Conservation (phyloP, 352 stramenopile genomes). For the Globisporangium perplexum region DNA sequence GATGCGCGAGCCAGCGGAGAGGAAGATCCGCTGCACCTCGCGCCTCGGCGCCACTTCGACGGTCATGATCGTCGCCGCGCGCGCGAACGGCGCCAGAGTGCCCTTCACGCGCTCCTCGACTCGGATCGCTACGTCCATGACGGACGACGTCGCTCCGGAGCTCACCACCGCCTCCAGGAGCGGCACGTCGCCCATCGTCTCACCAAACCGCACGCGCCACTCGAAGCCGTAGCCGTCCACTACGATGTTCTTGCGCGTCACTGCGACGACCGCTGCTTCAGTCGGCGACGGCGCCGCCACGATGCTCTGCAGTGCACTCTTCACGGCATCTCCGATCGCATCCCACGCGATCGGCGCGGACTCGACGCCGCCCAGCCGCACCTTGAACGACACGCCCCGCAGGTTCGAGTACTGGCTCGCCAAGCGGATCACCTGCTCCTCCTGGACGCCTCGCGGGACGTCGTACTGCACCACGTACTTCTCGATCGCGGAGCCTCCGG, state of each 20-base stretch:
- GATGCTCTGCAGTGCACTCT: conserved; percentile 6
- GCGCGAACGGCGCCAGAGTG: conserved; percentile 18
- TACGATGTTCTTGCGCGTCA: conserved; percentile 38
- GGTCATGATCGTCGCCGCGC: conserved; percentile 12
- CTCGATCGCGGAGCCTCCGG: conserved; percentile 33
- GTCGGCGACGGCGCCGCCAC: background rate
- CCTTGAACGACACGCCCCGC: conserved; percentile 24
- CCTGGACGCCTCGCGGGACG: conserved; percentile 38
- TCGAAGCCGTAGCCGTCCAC: conserved; percentile 57
- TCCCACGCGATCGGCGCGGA: conserved; percentile 32
- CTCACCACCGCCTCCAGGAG: conserved; percentile 17
- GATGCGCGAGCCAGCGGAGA: conserved; percentile 52
- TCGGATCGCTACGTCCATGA: conserved; percentile 19
- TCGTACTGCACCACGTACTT: conserved; percentile 60
- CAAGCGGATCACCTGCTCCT: conserved; percentile 55
- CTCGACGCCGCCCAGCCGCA: conserved; percentile 14
- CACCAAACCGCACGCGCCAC: conserved; percentile 63
- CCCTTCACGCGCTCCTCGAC: conserved; percentile 45
- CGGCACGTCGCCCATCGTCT: conserved; percentile 43
- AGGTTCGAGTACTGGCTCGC: conserved; percentile 31
- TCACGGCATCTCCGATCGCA: conserved; percentile 26
- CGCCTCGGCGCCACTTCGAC: conserved; percentile 19
- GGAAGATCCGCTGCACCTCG: conserved; percentile 72
- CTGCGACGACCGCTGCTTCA: conserved; percentile 13
- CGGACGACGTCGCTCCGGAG: conserved; percentile 5